phyloP scores from a whole-genome alignment of 768 basidiomycete genomes.

The Mycena alexandri region DNA sequence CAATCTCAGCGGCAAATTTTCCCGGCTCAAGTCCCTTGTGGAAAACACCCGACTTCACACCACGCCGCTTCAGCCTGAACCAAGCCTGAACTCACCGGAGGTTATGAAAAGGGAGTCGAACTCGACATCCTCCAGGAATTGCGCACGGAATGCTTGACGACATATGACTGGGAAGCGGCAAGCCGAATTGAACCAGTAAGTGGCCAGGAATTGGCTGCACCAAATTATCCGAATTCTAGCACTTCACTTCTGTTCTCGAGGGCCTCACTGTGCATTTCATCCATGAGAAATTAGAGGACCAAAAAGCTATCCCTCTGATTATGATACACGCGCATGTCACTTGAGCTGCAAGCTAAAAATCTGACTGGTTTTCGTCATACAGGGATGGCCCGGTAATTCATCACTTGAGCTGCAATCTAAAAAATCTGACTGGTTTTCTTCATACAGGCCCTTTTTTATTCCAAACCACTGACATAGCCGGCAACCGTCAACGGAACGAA shows the following conservation, averaged over 20 bases:
- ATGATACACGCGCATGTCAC: too few species aligned
- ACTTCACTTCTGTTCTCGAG: constrained; percentile 34
- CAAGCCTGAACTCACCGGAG: background rate
- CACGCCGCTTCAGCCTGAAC: background rate
- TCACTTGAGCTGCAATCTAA: too few species aligned
- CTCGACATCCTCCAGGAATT: constrained; percentile 2
- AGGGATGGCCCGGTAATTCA: too few species aligned
- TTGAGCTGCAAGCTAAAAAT: too few species aligned
- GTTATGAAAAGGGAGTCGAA: constrained; percentile 8
- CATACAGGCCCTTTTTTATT: too few species aligned
- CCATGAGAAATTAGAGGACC: constrained; percentile 7
- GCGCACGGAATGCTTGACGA: constrained; percentile 3
- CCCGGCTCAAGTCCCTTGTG: background rate
- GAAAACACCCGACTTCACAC: background rate
- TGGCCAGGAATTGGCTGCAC: too few species aligned
- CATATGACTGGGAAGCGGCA: constrained; percentile 11
- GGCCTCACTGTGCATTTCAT: constrained; percentile 15
- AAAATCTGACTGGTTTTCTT: too few species aligned
- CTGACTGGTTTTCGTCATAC: too few species aligned
- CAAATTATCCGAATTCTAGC: too few species aligned
- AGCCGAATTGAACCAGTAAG: constrained; percentile 11
- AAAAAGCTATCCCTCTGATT: constrained; percentile 25
- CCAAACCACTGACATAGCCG: too few species aligned
- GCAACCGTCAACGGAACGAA: too few species aligned
- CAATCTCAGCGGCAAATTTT: background rate